Evolutionary conservation across 257 asterid genomes (phyloP).

Genomic region (Petrea volubilis): DNA sequence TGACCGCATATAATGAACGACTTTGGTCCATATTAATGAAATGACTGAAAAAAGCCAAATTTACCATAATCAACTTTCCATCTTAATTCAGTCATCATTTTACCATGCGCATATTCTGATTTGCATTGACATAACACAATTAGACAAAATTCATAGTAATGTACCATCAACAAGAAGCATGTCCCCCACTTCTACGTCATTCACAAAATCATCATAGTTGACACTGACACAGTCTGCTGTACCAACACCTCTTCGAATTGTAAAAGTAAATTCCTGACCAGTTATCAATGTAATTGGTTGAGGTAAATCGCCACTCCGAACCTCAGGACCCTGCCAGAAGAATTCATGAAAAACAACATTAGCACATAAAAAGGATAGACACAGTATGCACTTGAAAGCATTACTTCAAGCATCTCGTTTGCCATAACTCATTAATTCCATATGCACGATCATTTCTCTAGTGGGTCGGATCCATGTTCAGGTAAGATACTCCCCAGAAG

Average conservation of each 20-base stretch:
- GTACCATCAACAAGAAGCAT: conserved; percentile 98
- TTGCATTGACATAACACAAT: conserved; percentile 3
- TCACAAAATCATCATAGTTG: conserved; percentile 97
- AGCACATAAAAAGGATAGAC: background rate
- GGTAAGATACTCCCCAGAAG: background rate
- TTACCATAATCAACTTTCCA: conserved; percentile 4
- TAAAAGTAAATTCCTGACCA: conserved; percentile 96
- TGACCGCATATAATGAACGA: background rate
- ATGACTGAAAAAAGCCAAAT: background rate
- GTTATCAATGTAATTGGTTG: conserved; percentile 73
- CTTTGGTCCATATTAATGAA: background rate
- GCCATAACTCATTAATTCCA: background rate
- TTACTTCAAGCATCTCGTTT: background rate
- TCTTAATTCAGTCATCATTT: conserved; percentile 8
- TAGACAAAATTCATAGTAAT: conserved; percentile 4
- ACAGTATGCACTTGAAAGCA: background rate
- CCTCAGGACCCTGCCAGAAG: conserved; percentile 93
- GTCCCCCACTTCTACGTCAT: conserved; percentile 93
- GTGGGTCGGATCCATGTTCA: background rate
- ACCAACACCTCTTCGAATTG: conserved; percentile 96
- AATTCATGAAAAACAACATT: background rate
- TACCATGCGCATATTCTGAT: background rate
- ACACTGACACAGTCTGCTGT: conserved; percentile 90
- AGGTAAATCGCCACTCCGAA: conserved; percentile 98
- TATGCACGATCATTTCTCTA: background rate